Evolutionary conservation across 306 rosid genomes (phyloP).

Genomic region (Cucurbita moschata): DNA sequence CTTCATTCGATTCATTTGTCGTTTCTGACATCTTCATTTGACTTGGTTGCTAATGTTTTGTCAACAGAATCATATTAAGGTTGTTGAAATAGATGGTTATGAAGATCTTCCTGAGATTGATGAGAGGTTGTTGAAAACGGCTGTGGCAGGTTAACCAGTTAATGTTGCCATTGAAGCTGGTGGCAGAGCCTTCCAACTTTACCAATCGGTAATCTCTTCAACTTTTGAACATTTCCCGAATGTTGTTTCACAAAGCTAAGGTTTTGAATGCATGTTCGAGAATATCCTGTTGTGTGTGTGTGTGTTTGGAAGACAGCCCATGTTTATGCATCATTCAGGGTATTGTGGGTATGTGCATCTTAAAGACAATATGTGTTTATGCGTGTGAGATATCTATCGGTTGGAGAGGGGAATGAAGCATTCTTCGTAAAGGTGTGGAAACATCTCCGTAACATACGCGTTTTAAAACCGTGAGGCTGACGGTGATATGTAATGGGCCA

Average conservation of each 20-base stretch:
- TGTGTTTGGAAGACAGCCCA: background rate
- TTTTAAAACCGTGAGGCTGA: too few relatives aligned
- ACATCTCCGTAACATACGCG: too few relatives aligned
- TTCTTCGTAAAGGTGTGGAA: too few relatives aligned
- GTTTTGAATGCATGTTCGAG: background rate
- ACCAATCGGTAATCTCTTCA: conserved; percentile 37
- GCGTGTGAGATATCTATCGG: too few relatives aligned
- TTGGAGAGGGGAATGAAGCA: too few relatives aligned
- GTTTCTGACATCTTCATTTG: background rate
- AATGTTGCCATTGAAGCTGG: conserved; percentile 95
- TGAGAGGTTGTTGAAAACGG: conserved; percentile 60
- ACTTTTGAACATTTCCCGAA: background rate
- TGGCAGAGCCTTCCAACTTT: conserved; percentile 80
- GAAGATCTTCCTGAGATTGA: conserved; percentile 74
- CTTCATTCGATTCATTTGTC: background rate
- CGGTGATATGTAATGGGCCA: too few relatives aligned
- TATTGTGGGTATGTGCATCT: background rate
- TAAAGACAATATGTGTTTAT: too few relatives aligned
- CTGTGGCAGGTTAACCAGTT: conserved; percentile 62
- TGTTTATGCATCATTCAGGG: background rate
- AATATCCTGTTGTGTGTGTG: background rate
- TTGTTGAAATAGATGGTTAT: conserved; percentile 57
- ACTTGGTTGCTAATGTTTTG: background rate
- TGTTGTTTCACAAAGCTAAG: background rate
- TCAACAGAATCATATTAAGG: conserved; percentile 50